phyloP scores from a whole-genome alignment of 139 green algal species.

The Closterium sp. region DNA sequence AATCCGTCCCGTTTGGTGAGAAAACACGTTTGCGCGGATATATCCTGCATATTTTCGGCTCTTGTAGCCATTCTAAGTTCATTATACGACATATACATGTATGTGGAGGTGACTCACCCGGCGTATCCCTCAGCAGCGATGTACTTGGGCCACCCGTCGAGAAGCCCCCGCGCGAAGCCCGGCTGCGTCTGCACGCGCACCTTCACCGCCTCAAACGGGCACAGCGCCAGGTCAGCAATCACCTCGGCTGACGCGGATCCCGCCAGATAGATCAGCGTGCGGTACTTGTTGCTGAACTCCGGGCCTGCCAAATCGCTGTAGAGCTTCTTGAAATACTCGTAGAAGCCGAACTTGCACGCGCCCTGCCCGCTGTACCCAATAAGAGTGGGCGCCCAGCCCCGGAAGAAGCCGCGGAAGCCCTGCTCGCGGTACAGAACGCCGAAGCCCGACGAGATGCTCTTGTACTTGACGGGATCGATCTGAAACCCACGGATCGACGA shows the following conservation, averaged over 20 bases:
- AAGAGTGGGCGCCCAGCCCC: constrained; percentile 53
- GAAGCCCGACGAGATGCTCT: constrained; percentile 54
- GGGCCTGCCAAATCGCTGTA: constrained; percentile 50
- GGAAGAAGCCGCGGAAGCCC: constrained; percentile 53
- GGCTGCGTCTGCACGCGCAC: constrained; percentile 61
- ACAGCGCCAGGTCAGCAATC: constrained; percentile 60
- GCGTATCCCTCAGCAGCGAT: constrained; percentile 23
- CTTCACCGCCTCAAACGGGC: constrained; percentile 60
- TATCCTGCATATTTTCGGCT: too few relatives aligned
- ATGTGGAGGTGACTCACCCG: constrained; percentile 46
- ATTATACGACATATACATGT: too few relatives aligned
- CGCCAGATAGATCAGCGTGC: constrained; percentile 57
- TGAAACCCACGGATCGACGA: constrained; percentile 28
- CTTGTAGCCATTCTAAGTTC: too few relatives aligned
- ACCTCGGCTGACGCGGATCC: constrained; percentile 54
- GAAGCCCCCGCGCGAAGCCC: constrained; percentile 49
- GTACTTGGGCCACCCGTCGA: constrained; percentile 49
- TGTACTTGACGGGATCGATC: constrained; percentile 59
- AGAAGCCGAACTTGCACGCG: constrained; percentile 61
- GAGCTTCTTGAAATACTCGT: constrained; percentile 64
- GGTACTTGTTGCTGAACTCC: constrained; percentile 56
- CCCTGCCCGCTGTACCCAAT: constrained; percentile 61
- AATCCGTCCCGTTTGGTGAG: too few relatives aligned
- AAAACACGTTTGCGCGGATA: too few relatives aligned
- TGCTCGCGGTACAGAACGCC: constrained; percentile 53